phyloP scores from a whole-genome alignment of 306 rosid species.

The Clitoria ternatea region DNA sequence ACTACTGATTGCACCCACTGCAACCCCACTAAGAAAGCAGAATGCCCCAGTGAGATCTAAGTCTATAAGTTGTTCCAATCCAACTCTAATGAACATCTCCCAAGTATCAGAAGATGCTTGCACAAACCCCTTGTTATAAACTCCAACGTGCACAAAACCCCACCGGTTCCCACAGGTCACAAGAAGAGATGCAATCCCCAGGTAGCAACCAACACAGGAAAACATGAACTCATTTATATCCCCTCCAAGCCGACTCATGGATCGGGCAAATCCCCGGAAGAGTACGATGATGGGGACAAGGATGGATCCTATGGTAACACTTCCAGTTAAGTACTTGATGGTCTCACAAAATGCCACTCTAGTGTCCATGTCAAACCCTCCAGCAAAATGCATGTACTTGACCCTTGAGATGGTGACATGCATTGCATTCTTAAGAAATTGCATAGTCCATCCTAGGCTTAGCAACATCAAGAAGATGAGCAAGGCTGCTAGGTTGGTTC shows the following conservation, averaged over 20 bases:
- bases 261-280: slow-evolving; percentile 51
- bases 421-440: slow-evolving; percentile 56
- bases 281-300: slow-evolving; percentile 42
- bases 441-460: slow-evolving; percentile 79
- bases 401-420: slow-evolving; percentile 55
- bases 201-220: slow-evolving; percentile 63
- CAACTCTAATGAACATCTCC: slow-evolving; percentile 48
- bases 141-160: slow-evolving; percentile 80
- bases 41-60: slow-evolving; percentile 69
- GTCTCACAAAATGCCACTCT: slow-evolving; percentile 41
- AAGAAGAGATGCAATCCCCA: slow-evolving; percentile 53
- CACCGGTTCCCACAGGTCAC: slow-evolving; percentile 56
- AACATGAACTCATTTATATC: slow-evolving; percentile 63
- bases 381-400: slow-evolving; percentile 41
- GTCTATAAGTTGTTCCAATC: slow-evolving; percentile 43
- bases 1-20: slow-evolving; percentile 57
- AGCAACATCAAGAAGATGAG: slow-evolving; percentile 47
- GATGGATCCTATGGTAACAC: slow-evolving; percentile 60
- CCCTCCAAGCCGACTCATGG: slow-evolving; percentile 47
- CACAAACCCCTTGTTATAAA: slow-evolving; percentile 56
- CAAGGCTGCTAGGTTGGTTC: slow-evolving; percentile 23
- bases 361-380: slow-evolving; percentile 29
- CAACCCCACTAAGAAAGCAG: slow-evolving; percentile 67
- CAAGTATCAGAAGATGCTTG: slow-evolving; percentile 63
- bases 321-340: slow-evolving; percentile 43